A percentile compares a stretch with the other conserved stretches of the same genome.
These are phyloP conservation scores for Populus tremula DNA, from an alignment of 345 rosid species.

Conservation along the genomic window DNA sequence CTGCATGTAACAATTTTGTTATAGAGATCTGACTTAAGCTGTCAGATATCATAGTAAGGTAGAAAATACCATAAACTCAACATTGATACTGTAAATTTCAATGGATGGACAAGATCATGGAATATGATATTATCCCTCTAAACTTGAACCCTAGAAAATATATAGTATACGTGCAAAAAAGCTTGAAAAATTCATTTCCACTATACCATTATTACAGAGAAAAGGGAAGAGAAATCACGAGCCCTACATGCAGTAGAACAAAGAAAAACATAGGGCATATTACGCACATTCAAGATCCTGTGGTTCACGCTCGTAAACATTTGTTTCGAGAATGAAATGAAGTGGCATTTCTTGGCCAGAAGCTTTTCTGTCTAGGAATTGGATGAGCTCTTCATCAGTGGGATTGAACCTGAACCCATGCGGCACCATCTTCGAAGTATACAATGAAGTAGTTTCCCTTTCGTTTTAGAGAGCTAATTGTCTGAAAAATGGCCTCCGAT, in stretches of 20 bases:
- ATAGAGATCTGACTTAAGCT: too few species aligned
- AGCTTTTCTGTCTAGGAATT: constrained; percentile 16
- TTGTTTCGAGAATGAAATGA: constrained; percentile 8
- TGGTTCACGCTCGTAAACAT: constrained; percentile 20
- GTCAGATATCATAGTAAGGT: too few species aligned
- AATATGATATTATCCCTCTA: too few species aligned
- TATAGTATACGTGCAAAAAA: too few species aligned
- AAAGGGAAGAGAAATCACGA: background rate
- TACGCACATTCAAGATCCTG: constrained; percentile 18
- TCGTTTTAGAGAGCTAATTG: background rate
- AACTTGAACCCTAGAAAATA: too few species aligned
- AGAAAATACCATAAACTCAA: too few species aligned
- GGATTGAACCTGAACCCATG: constrained; percentile 35
- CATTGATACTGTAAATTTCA: too few species aligned
- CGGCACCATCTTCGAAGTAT: constrained; percentile 6
- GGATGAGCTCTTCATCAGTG: constrained; percentile 27
- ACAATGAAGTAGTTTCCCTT: background rate
- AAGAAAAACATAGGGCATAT: background rate
- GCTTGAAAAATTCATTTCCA: too few species aligned
- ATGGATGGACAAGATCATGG: too few species aligned
- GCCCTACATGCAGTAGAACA: background rate
- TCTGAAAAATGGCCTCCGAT: background rate
- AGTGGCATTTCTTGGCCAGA: constrained; percentile 17
- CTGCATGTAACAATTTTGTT: background rate
- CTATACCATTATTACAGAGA: background rate